These are phyloP conservation scores for Halophytophthora batemanensis DNA, from an alignment of 352 stramenopile species.

Conservation along the genomic window DNA sequence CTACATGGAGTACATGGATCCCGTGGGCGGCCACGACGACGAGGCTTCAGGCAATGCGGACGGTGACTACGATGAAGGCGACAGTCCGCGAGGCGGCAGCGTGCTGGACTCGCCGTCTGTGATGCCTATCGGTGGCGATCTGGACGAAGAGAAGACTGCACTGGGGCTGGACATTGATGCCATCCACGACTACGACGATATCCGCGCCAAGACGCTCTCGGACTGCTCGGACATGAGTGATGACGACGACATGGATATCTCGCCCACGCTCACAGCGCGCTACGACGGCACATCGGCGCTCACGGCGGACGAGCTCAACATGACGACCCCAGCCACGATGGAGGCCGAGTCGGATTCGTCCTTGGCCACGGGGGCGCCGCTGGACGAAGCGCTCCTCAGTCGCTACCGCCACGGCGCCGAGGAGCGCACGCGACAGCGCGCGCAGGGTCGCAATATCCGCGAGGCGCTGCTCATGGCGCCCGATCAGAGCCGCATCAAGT, in stretches of 20 bases:
- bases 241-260: conserved; percentile 61
- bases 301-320: conserved; percentile 27
- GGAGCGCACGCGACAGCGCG: conserved; percentile 73
- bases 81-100: conserved; percentile 19
- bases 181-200: conserved; percentile 81
- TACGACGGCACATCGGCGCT: conserved; percentile 32
- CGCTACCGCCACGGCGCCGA: conserved; percentile 61
- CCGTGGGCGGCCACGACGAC: conserved; percentile 37
- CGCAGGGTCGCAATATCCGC: conserved; percentile 73
- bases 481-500: conserved; percentile 85
- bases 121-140: conserved; percentile 37
- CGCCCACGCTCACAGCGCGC: conserved; percentile 26
- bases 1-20: conserved; percentile 87
- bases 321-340: conserved; percentile 20
- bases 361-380: conserved; percentile 10
- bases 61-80: conserved; percentile 18
- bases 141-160: conserved; percentile 73
- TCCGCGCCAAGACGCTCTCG: conserved; percentile 61
- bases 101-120: conserved; percentile 37
- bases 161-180: conserved; percentile 75
- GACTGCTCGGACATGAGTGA: conserved; percentile 85
- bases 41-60: conserved; percentile 21
- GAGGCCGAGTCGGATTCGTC: conserved; percentile 29
- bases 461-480: conserved; percentile 72
- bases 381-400: conserved; percentile 48